Base-by-base conservation (phyloP, 148 eudicot species). In the Cornus kousa region DNA sequence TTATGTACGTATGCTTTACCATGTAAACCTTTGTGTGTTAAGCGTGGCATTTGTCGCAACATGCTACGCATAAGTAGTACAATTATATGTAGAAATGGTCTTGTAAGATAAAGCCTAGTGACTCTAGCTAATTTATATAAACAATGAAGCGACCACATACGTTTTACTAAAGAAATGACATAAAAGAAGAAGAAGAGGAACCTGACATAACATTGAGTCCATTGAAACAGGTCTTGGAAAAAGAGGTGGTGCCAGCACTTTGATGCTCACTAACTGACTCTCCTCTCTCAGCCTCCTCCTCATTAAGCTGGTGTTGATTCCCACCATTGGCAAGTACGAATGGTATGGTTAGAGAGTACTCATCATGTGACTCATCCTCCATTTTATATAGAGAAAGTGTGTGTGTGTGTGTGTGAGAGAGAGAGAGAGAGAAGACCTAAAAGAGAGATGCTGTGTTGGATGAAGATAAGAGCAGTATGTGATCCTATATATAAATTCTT, bases 151-250 rank as follows among this genome's bases (percentile, higher is more conserved):
- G 5, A 43, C 5, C 6, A 43, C 6, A 43, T 43, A 5, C 48
- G 5, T 5, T 43, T 43, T 43, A 8, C 3, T 43, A 20, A 62
- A 62, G 19, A 19, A 43, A 69, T 28, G 57, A 20, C 1, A 39
- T 2, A 35, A 28, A 73, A 20, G 68, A 32, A 40, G 40, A 35
- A 48, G 55, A 10, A 11, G 31, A n/a, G n/a, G n/a, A n/a, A 88
- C 91, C 91, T 84, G 91, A 86, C 24, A 88, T 77, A 76, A 87
- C 83, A 72, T 88, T 88, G 82, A 88, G 82, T 6, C 87, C 87
- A 70, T 88, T 88, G 85, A 88, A 86, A 64, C 85, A 84, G 8
- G 91, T 88, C 32, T 82, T 88, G 76, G 84, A 84, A 75, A 82
- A 88, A 4, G 90, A 86, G n/a, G 87, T 75, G 17, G 77, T 70